Percentiles rank a stretch among this genome's conserved stretches.
Evolutionary conservation across 1,284 basidiomycete species (phyloP).

Genomic region (Pulchroboletus neoregius): DNA sequence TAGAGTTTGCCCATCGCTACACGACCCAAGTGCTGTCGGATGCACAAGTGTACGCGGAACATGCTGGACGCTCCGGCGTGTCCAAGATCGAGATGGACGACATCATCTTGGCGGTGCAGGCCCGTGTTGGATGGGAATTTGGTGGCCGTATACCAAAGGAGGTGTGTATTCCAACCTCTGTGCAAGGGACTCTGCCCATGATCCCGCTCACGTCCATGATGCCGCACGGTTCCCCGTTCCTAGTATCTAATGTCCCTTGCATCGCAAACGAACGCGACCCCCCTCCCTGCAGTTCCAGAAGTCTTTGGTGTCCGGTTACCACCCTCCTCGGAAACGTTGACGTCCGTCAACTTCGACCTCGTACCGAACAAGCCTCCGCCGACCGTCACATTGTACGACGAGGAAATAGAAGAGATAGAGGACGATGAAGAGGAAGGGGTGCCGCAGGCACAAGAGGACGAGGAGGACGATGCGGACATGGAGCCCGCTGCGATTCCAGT

Average conservation of each 20-base stretch:
- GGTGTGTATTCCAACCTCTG: conserved; percentile 44
- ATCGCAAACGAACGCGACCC: conserved; percentile 84
- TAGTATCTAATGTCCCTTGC: conserved; percentile 89
- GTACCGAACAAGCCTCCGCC: conserved; percentile 83
- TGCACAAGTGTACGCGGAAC: conserved; percentile 90
- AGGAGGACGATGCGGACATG: conserved; percentile 57
- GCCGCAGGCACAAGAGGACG: conserved; percentile 40
- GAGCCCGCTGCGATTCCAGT: conserved; percentile 46
- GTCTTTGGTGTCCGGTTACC: conserved; percentile 92
- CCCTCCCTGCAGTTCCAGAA: conserved; percentile 91
- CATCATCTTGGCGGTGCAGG: conserved; percentile 86
- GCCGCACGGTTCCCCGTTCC: background rate
- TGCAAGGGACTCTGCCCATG: too few species aligned
- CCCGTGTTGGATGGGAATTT: conserved; percentile 92
- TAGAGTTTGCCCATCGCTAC: conserved; percentile 96
- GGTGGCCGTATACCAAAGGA: conserved; percentile 93
- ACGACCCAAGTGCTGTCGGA: conserved; percentile 89
- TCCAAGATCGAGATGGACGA: conserved; percentile 86
- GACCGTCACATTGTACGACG: conserved; percentile 67
- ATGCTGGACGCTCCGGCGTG: conserved; percentile 68
- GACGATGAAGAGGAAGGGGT: conserved; percentile 41
- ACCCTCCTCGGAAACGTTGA: conserved; percentile 76
- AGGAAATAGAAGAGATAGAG: conserved; percentile 73
- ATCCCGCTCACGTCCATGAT: background rate
- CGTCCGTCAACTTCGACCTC: conserved; percentile 89